Conservation (phyloP, 257 asterid species). For the Ehretia macrophylla region DNA sequence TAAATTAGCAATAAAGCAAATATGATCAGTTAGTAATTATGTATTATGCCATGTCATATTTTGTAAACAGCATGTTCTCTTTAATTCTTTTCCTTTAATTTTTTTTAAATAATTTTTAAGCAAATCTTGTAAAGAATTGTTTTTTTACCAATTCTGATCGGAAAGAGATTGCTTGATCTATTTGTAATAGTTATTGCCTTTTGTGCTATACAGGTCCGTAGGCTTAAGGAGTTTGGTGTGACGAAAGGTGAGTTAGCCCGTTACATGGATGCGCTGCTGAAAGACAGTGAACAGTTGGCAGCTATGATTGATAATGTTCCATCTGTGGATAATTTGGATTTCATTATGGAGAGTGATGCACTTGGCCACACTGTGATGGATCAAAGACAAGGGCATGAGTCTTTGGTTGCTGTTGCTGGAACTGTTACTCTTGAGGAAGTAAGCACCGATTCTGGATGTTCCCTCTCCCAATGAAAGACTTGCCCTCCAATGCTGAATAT, state of each 20-base stretch:
- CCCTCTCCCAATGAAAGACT: background rate
- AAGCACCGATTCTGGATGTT: slow-evolving; percentile 4
- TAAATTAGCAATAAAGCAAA: too few species aligned
- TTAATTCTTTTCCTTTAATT: too few species aligned
- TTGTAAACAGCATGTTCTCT: too few species aligned
- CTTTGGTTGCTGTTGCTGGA: slow-evolving; percentile 84
- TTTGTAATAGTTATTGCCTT: slow-evolving; percentile 7
- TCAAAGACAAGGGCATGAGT: slow-evolving; percentile 95
- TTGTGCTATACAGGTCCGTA: slow-evolving; percentile 63
- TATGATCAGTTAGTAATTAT: too few species aligned
- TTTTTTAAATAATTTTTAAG: background rate
- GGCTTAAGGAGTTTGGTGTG: slow-evolving; percentile 98
- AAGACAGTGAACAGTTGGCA: slow-evolving; percentile 97
- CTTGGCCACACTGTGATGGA: slow-evolving; percentile 97
- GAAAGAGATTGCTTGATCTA: slow-evolving; percentile 8
- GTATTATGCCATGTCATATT: too few species aligned
- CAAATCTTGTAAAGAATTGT: background rate
- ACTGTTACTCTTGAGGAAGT: slow-evolving; percentile 97
- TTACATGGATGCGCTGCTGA: slow-evolving; percentile 85
- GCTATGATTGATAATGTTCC: slow-evolving; percentile 98
- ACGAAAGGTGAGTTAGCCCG: slow-evolving; percentile 97
- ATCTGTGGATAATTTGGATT: slow-evolving; percentile 96
- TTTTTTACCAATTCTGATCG: too few species aligned
- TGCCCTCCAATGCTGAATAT: slow-evolving; percentile 1
- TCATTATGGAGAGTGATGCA: slow-evolving; percentile 97